Evolutionary conservation across 306 rosid genomes (phyloP).

Genomic region (Begonia fuchsioides): DNA sequence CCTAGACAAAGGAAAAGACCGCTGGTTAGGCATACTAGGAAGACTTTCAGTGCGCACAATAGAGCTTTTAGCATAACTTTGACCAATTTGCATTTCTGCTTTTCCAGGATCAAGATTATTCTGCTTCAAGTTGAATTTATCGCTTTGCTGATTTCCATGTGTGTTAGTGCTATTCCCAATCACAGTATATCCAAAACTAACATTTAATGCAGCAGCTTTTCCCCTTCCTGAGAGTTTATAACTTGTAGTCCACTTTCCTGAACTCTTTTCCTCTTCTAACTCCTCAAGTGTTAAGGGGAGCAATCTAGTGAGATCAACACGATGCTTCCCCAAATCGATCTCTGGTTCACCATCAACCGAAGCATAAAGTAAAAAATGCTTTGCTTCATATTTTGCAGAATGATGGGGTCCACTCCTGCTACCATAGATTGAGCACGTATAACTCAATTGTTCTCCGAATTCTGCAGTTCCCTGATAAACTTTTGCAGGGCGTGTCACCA

Average conservation of each 20-base stretch:
- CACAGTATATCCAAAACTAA: constrained; percentile 85
- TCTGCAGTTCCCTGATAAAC: constrained; percentile 35
- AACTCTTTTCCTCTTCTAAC: constrained; percentile 64
- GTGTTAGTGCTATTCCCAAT: constrained; percentile 29
- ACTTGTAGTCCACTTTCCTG: constrained; percentile 76
- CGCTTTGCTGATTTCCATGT: constrained; percentile 18
- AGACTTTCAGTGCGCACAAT: constrained; percentile 26
- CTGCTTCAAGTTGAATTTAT: constrained; percentile 23
- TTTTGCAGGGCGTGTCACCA: constrained; percentile 58
- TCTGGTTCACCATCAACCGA: constrained; percentile 36
- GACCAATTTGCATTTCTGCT: constrained; percentile 18
- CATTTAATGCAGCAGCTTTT: constrained; percentile 62
- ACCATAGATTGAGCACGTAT: constrained; percentile 56
- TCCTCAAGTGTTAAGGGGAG: constrained; percentile 88
- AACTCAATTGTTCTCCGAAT: constrained; percentile 58
- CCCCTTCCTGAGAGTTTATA: constrained; percentile 65
- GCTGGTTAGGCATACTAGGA: constrained; percentile 15
- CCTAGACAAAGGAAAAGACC: constrained; percentile 14
- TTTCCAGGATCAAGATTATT: constrained; percentile 15
- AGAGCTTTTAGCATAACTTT: constrained; percentile 31
- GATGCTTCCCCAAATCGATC: constrained; percentile 79
- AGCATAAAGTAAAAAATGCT: constrained; percentile 65
- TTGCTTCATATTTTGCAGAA: constrained; percentile 83
- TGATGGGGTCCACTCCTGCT: constrained; percentile 64
- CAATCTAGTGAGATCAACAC: constrained; percentile 67